A percentile compares a stretch with the other conserved stretches of the same genome.
phyloP scores from a whole-genome alignment of 2,329 filamentous ascomycete species.

The Alternaria triticina region DNA sequence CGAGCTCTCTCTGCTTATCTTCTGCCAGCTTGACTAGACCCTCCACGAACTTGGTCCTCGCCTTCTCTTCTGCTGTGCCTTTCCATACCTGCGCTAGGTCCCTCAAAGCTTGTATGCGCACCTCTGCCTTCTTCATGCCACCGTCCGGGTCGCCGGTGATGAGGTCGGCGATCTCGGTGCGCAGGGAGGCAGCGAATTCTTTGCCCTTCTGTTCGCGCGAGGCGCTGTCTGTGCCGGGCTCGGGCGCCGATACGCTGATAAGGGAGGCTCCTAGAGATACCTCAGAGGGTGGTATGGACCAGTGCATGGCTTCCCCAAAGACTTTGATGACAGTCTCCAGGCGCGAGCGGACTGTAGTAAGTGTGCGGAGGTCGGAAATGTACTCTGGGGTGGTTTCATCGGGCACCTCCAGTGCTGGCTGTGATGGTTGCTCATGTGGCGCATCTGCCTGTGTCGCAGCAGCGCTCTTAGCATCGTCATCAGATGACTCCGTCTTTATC shows the following conservation, averaged over 20 bases:
- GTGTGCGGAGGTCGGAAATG: constrained; percentile 79
- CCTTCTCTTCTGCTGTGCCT: constrained; percentile 94
- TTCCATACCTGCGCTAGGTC: constrained; percentile 84
- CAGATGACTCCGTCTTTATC: constrained; percentile 10
- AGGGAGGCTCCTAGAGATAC: constrained; percentile 83
- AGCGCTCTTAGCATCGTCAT: constrained; percentile 7
- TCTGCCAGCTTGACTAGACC: constrained; percentile 81
- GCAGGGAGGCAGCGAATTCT: constrained; percentile 73
- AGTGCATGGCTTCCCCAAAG: constrained; percentile 96
- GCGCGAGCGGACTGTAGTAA: constrained; percentile 81
- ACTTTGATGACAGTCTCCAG: constrained; percentile 88
- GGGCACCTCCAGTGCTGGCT: not conserved
- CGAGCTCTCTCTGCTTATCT: constrained; percentile 63
- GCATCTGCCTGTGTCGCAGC: not conserved
- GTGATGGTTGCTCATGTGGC: not conserved
- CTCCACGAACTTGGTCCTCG: constrained; percentile 81
- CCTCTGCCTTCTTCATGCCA: constrained; percentile 75
- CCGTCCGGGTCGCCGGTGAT: constrained; percentile 61
- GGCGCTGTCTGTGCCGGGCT: constrained; percentile 68
- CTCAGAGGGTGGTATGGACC: constrained; percentile 88
- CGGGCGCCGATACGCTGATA: constrained; percentile 86
- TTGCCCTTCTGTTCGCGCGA: constrained; percentile 87
- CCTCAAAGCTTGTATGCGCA: constrained; percentile 77
- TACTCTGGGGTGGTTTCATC: constrained; percentile 52
- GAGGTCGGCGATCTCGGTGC: constrained; percentile 73